A percentile compares a stretch with the other conserved stretches of the same genome.
phyloP scores from a whole-genome alignment of 169 alveolate genomes.

The Eimeria necatrix region DNA sequence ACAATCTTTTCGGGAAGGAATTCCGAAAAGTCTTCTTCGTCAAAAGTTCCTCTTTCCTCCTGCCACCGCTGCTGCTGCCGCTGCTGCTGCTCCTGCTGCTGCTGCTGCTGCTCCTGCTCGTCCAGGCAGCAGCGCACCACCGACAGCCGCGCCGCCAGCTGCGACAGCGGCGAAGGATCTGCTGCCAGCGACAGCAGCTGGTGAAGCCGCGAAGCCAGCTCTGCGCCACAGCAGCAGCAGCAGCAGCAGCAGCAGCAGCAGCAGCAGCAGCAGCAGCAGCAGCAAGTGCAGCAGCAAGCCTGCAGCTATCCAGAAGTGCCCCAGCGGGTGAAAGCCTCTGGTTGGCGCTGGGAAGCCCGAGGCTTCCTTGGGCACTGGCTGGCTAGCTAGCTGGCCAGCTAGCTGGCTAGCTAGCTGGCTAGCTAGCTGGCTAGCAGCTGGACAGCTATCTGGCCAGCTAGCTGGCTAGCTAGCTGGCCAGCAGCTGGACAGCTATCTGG shows the following conservation, averaged over 20 bases:
- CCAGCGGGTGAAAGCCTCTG: too few species aligned
- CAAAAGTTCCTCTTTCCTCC: conserved; percentile 9
- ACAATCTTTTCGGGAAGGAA: not conserved
- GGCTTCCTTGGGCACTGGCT: not conserved
- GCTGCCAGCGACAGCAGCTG: conserved; percentile 1
- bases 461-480: not conserved
- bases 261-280: not conserved
- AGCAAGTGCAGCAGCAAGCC: not conserved
- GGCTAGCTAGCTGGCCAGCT: not conserved
- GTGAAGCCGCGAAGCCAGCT: conserved; percentile 37
- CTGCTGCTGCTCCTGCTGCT: conserved; percentile 67
- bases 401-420: too few species aligned
- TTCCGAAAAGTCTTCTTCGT: not conserved
- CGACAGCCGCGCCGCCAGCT: not conserved
- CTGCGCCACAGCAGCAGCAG: conserved; percentile 1
- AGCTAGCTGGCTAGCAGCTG: too few species aligned
- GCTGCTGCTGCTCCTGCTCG: conserved; percentile 34
- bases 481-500: not conserved
- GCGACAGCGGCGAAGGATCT: conserved; percentile 39
- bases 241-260: not conserved
- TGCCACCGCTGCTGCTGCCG: conserved; percentile 47
- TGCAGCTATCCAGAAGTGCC: not conserved
- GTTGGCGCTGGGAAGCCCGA: not conserved
- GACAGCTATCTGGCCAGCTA: too few species aligned
- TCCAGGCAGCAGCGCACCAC: conserved; percentile 54